Percentiles rank a stretch among this genome's conserved stretches.
Evolutionary conservation across 148 eudicot species (phyloP).

Genomic region (Rhododendron ferrugineum): DNA sequence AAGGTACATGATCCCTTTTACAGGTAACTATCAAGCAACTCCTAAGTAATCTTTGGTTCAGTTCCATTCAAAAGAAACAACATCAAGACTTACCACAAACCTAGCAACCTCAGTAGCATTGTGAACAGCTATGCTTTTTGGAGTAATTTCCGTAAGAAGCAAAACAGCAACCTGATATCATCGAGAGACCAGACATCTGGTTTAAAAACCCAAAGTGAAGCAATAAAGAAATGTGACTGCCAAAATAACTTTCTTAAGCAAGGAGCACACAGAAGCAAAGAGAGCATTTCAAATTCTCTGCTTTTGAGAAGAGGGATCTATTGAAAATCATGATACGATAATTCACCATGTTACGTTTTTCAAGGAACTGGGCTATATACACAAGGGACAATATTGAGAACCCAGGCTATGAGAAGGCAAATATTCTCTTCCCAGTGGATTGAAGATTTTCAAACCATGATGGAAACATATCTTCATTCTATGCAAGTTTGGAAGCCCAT

Average conservation of each 20-base stretch:
- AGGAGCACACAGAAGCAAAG: background rate
- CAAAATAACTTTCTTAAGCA: background rate
- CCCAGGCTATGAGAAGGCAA: background rate
- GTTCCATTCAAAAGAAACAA: background rate
- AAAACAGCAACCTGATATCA: slow-evolving; percentile 75
- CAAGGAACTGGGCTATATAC: background rate
- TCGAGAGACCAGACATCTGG: background rate
- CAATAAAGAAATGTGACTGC: slow-evolving; percentile 3
- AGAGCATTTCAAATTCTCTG: slow-evolving; percentile 5
- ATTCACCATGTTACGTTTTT: background rate
- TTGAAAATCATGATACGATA: background rate
- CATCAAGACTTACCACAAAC: slow-evolving; percentile 70
- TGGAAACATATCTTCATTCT: background rate
- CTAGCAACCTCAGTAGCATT: slow-evolving; percentile 97
- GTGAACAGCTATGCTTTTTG: slow-evolving; percentile 98
- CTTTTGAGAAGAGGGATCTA: background rate
- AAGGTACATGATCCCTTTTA: background rate
- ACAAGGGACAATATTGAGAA: background rate
- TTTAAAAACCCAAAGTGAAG: background rate
- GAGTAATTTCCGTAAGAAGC: slow-evolving; percentile 99
- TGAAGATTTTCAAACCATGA: background rate
- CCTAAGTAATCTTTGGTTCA: background rate
- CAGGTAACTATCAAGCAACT: background rate
- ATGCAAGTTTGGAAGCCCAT: background rate
- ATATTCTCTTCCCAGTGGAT: background rate